These are phyloP conservation scores for Pythium pyrilobum DNA, from an alignment of 352 stramenopile genomes.

Conservation along the genomic window DNA sequence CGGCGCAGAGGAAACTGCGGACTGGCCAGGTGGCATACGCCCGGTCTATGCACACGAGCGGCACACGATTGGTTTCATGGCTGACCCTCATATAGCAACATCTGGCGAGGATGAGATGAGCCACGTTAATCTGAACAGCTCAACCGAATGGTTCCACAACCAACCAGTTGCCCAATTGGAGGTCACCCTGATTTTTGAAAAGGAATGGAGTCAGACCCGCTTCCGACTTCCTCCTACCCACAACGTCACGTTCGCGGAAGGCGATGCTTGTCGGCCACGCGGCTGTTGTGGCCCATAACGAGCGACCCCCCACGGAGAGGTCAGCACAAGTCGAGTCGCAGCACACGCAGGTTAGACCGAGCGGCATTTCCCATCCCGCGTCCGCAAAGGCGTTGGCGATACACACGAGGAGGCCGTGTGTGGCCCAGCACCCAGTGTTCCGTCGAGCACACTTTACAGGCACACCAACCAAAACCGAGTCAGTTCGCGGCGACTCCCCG, in stretches of 20 bases:
- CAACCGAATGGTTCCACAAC: no score
- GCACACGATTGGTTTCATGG: not conserved
- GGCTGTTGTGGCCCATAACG: not conserved
- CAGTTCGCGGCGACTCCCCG: no score
- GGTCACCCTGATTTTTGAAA: not conserved
- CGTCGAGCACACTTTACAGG: not conserved
- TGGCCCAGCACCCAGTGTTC: not conserved
- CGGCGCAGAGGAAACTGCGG: not conserved
- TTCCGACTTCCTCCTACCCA: not conserved
- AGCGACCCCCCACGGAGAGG: not conserved
- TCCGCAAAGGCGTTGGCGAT: not conserved
- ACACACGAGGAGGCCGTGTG: not conserved
- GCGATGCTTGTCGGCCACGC: not conserved
- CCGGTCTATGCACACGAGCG: not conserved
- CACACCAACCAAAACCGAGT: no score
- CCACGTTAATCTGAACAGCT: no score
- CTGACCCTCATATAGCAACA: not conserved
- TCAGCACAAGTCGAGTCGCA: no score
- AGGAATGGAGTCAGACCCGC: not conserved
- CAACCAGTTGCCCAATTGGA: not conserved
- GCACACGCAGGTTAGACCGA: no score
- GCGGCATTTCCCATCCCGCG: conserved; percentile 2
- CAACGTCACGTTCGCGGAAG: conserved; percentile 3
- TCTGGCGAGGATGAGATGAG: no score
- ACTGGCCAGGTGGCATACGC: conserved; percentile 1